Base-by-base conservation (phyloP, 148 eudicot species). In the Cornus controversa region DNA sequence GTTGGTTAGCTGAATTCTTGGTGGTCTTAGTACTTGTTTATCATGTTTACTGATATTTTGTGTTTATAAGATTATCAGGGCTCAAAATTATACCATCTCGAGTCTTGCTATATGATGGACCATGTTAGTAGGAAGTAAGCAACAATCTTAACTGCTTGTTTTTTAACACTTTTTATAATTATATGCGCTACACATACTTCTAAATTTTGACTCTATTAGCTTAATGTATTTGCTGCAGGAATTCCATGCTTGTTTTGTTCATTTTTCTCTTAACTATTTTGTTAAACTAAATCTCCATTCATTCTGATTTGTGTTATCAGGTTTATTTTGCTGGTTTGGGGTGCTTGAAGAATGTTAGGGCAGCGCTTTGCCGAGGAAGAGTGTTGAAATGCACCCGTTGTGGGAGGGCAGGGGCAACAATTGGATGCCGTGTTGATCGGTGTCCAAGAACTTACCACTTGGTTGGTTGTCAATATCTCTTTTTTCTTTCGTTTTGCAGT, bases 361-460 rank as follows among this genome's bases (percentile, higher is more conserved):
- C 99, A 75, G 99, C 99, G 27, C 99, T 95, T 86, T 93, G 90
- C 88, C 86, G 99, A 82, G 99, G 99, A 83, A 93, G 91, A 80
- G 87, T 87, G 64, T 82, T 95, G 80, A 95, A 93, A 79, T 95
- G 99, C 86, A 91, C 90, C 69, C 91, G 93, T 58, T 95, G 99
- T 85, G 87, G 97, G 77, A 89, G 99, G 82, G 89, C 91, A 67
- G 99, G 99, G 66, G 99, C 99, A 84, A 95, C 99, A 81, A 92
- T 91, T 84, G 99, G 99, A 64, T 95, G 99, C 71, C 99, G 97
- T 79, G 97, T 95, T 70, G 99, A 95, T 83, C 85, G 99, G 68
- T 95, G 99, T 83, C 91, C 99, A n/a, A 93, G 90, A 89, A 95
- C 99, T 62, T 95, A 95, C 75, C 99, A 95, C 90, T 79, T 95